Conservation (phyloP, 805 yeast genomes). For the Sugiyamaella chiloensis region DNA sequence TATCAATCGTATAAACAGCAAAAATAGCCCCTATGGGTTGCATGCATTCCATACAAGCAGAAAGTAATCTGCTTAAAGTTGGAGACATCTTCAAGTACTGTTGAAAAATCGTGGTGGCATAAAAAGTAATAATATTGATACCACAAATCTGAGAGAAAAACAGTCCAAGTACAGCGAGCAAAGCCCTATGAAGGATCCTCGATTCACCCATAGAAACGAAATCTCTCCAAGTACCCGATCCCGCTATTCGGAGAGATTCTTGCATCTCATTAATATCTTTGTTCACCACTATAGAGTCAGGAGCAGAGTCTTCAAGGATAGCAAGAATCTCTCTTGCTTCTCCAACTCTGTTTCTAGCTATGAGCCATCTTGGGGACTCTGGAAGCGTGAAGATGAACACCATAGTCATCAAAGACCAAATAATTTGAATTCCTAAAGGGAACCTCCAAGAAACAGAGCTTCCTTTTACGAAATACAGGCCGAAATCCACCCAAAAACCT, state of each 20-base stretch:
- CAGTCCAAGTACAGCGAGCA: slow-evolving; percentile 50
- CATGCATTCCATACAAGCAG: slow-evolving; percentile 37
- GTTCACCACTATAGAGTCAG: slow-evolving; percentile 28
- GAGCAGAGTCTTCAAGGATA: slow-evolving; percentile 34
- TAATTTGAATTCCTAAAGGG: slow-evolving; percentile 68
- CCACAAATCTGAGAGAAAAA: slow-evolving; percentile 32
- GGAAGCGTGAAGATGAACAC: slow-evolving; percentile 64
- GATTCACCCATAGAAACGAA: slow-evolving; percentile 50
- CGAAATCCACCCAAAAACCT: slow-evolving; percentile 56
- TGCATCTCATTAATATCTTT: slow-evolving; percentile 33
- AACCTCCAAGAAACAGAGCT: slow-evolving; percentile 62
- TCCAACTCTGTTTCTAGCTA: slow-evolving; percentile 53
- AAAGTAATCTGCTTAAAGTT: neutral
- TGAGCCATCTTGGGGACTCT: slow-evolving; percentile 82
- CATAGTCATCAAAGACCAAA: slow-evolving; percentile 49
- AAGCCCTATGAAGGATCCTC: slow-evolving; percentile 35
- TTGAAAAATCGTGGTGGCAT: slow-evolving; percentile 24
- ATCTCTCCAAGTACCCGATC: slow-evolving; percentile 51
- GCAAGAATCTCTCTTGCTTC: slow-evolving; percentile 48
- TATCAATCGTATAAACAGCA: slow-evolving; percentile 19
- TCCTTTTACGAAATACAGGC: slow-evolving; percentile 52
- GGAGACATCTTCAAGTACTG: slow-evolving; percentile 9
- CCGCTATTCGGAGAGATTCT: slow-evolving; percentile 49
- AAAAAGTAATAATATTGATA: slow-evolving; percentile 32
- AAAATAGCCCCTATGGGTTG: slow-evolving; percentile 37